Evolutionary conservation across 2,329 filamentous ascomycete genomes (phyloP), one percentile per base, ranked within the genome.

Genomic region (Dothistroma septosporum): DNA sequence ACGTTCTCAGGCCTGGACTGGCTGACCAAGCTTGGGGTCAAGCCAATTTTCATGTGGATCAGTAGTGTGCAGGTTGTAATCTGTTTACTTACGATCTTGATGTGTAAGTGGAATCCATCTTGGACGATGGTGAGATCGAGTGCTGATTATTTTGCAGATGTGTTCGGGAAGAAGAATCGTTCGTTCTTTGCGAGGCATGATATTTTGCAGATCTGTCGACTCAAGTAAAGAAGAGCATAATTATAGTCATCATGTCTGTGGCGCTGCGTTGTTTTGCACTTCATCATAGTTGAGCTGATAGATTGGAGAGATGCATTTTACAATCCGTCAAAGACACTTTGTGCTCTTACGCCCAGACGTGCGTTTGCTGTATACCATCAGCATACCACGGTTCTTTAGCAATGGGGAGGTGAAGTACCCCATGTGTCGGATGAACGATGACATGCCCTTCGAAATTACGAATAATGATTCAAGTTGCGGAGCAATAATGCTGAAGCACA

Each of bases 1-100:
- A 96, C 92, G 0, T 95, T 87, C 73, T 88, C 85, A 67, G 91
- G 91, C 0, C 96, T 91, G 69, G 81, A 92, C 60, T 97, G 93
- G 92, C 81, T 96, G 28, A 81, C 88, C 10, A 66, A 77, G 0
- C 72, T 73, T 9, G 85, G 85, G 1, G 84, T 87, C n/a, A 83
- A 85, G 61, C 80, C 82, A 52, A 78, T 84, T 0, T 93, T 97
- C 76, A 82, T 89, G 57, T 82, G 84, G 21, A 83, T 96, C 52
- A 87, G 85, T 1, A 88, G 85, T 37, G 85, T 95, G 19, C 91
- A 97, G 76, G 81, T 96, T 0, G 86, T 80, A 1, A 80, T 96
- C 53, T 96, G 91, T 74, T 73, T 88, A 54, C 73, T 89, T 64
- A 91, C 86, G 57, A 81, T 96, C 60, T 89, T 90, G 0, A 84